Conservation (phyloP, 257 asterid genomes). For the Nicotiana otophora region DNA sequence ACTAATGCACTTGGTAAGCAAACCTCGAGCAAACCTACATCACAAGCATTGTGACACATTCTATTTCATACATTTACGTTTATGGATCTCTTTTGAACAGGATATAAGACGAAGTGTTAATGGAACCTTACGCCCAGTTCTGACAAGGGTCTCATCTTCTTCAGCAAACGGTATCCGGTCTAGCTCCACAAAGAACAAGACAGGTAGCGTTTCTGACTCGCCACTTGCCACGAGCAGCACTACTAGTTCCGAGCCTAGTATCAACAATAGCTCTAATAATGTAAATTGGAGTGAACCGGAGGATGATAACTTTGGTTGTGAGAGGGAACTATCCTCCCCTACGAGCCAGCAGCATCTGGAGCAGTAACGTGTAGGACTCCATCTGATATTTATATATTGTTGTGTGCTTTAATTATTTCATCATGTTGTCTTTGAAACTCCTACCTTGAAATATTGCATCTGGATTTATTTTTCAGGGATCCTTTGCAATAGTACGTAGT, state of each 20-base stretch:
- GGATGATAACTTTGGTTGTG: conserved; percentile 1
- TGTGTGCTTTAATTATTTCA: background rate
- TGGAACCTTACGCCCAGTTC: conserved; percentile 27
- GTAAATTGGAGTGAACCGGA: conserved; percentile 25
- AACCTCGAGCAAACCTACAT: background rate
- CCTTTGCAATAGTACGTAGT: conserved; percentile 47
- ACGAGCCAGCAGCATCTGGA: background rate
- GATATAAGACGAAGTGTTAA: conserved; percentile 53
- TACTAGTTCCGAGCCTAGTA: conserved; percentile 38
- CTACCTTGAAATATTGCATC: conserved; percentile 38
- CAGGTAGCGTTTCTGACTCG: conserved; percentile 35
- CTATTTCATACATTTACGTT: background rate
- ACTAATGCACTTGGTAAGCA: background rate
- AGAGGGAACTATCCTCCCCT: conserved; percentile 8
- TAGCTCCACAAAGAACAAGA: conserved; percentile 24
- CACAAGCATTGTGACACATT: background rate
- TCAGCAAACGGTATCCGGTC: conserved; percentile 24
- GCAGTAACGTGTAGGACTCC: background rate
- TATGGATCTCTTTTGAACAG: conserved; percentile 28
- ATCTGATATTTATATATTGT: conserved; percentile 3
- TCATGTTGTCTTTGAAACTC: background rate
- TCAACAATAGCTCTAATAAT: conserved; percentile 21
- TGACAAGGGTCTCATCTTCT: conserved; percentile 24
- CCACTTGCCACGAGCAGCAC: conserved; percentile 46
- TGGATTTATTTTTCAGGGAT: conserved; percentile 48